Percentiles rank a stretch among this genome's conserved stretches.
Evolutionary conservation across 192 early-diverging fungal genomes (phyloP).

Genomic region (Funneliformis mosseae): DNA sequence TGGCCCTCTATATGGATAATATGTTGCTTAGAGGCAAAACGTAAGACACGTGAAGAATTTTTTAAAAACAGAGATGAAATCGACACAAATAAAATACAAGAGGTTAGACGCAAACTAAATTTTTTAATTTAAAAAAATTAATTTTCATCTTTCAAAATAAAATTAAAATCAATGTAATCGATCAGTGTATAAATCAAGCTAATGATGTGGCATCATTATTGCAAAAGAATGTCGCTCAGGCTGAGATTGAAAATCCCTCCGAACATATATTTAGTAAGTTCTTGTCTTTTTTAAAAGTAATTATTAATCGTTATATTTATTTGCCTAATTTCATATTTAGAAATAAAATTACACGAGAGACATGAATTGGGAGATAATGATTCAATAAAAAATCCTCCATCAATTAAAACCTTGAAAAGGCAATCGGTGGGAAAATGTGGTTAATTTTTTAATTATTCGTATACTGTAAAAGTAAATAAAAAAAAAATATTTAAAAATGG

Average conservation of each 20-base stretch:
- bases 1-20: background rate
- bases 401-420: slow-evolving; percentile 1
- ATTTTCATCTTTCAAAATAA: background rate
- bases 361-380: slow-evolving; percentile 27
- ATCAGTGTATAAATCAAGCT: slow-evolving; percentile 7
- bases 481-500: no score
- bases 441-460: no score
- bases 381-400: slow-evolving; percentile 12
- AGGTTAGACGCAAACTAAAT: background rate
- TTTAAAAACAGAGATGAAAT: slow-evolving; percentile 14
- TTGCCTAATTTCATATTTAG: background rate
- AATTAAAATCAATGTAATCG: no score
- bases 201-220: background rate
- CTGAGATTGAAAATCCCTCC: background rate
- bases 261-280: background rate
- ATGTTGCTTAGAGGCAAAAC: background rate
- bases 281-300: background rate
- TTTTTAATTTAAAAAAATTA: background rate
- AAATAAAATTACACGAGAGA: background rate
- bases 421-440: background rate
- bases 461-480: no score
- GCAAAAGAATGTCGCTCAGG: slow-evolving; percentile 6
- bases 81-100: background rate
- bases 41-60: slow-evolving; percentile 15
- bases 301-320: background rate